A percentile compares a stretch with the other conserved stretches of the same genome.
Evolutionary conservation across 208 protist species (phyloP).

Genomic region (Wallacemonas sp.): DNA sequence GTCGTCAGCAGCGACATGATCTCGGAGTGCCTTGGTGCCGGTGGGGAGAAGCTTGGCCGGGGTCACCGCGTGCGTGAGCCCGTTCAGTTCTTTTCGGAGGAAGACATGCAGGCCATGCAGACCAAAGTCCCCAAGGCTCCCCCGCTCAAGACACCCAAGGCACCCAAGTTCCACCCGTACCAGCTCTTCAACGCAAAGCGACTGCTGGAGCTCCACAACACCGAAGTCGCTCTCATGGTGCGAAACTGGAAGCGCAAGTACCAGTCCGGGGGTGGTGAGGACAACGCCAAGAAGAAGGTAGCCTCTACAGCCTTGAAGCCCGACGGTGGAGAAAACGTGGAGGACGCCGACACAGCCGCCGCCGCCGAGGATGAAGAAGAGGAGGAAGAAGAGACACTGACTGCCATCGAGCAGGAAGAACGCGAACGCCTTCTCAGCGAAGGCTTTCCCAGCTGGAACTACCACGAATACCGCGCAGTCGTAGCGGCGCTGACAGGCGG

Average conservation of each 20-base stretch:
- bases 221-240: constrained; percentile 73
- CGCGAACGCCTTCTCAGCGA: constrained; percentile 71
- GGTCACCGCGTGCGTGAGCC: constrained; percentile 77
- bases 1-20: constrained; percentile 86
- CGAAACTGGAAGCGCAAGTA: constrained; percentile 77
- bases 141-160: constrained; percentile 61
- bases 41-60: constrained; percentile 79
- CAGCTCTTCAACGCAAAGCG: constrained; percentile 86
- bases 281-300: constrained; percentile 10
- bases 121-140: constrained; percentile 47
- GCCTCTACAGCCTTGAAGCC: not conserved
- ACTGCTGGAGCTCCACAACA: constrained; percentile 81
- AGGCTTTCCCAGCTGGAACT: constrained; percentile 74
- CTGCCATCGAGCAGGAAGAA: constrained; percentile 76
- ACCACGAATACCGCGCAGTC: constrained; percentile 60
- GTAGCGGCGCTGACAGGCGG: constrained; percentile 47
- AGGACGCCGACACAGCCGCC: not conserved
- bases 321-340: not conserved
- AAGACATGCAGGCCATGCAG: constrained; percentile 63
- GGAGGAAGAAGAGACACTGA: constrained; percentile 56
- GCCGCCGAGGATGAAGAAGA: constrained; percentile 25
- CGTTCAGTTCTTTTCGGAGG: constrained; percentile 57
- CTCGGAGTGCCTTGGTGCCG: constrained; percentile 52
- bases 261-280: constrained; percentile 11
- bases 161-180: constrained; percentile 63